phyloP scores from a whole-genome alignment of 2,329 filamentous ascomycete genomes.

The Ambrosiella xylebori region DNA sequence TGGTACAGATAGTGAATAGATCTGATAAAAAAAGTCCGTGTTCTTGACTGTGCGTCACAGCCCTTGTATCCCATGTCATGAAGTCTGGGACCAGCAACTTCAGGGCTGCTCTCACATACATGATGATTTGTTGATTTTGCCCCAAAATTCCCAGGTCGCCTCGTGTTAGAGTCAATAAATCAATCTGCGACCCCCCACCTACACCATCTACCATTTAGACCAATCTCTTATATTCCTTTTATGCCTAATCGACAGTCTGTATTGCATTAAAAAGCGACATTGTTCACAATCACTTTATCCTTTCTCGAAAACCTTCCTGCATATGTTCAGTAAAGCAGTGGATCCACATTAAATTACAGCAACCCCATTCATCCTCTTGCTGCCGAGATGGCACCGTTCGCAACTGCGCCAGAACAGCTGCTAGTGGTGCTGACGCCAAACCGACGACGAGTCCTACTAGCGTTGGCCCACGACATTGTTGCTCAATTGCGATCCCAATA shows the following conservation, averaged over 20 bases:
- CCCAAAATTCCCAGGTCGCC: not conserved
- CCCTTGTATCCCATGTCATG: too few species aligned
- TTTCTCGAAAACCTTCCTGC: not conserved
- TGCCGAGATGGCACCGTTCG: conserved; percentile 34
- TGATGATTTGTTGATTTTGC: too few species aligned
- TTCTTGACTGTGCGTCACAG: too few species aligned
- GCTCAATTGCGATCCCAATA: conserved; percentile 36
- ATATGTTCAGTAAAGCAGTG: not conserved
- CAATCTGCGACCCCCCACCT: not conserved
- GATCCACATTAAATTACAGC: not conserved
- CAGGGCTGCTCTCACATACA: too few species aligned
- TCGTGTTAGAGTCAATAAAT: not conserved
- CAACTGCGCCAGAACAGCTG: conserved; percentile 36
- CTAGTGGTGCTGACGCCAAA: conserved; percentile 36
- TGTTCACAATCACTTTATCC: not conserved
- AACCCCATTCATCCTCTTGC: not conserved
- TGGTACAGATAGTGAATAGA: too few species aligned
- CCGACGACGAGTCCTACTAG: conserved; percentile 32
- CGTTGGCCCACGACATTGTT: conserved; percentile 34
- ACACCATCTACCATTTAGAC: not conserved
- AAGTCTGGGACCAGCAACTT: too few species aligned
- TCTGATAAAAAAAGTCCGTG: too few species aligned
- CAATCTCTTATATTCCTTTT: not conserved
- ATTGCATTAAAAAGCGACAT: not conserved
- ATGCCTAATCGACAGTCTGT: not conserved